Conservation (phyloP, 1,284 basidiomycete genomes). For the Porogramme epimiltina region DNA sequence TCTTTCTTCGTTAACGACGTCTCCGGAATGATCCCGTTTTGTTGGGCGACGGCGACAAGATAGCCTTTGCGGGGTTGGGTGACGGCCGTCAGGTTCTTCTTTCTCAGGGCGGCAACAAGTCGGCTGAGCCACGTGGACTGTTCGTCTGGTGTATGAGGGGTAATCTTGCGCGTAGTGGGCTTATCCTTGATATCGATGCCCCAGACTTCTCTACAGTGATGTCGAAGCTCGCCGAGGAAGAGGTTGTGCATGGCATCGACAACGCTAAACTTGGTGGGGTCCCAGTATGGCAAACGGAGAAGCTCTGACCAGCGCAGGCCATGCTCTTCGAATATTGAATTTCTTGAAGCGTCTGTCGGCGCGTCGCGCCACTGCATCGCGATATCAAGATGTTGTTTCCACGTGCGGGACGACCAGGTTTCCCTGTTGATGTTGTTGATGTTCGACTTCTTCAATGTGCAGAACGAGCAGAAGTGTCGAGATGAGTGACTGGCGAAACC, state of each 20-base stretch:
- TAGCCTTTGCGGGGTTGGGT: neutral
- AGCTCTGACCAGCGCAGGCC: slow-evolving; percentile 39
- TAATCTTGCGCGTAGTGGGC: neutral
- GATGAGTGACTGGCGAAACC: slow-evolving; percentile 11
- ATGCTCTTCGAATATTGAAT: slow-evolving; percentile 25
- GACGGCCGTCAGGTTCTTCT: neutral
- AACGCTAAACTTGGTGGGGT: slow-evolving; percentile 29
- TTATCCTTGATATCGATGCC: neutral
- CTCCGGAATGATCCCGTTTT: neutral
- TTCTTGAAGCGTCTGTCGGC: slow-evolving; percentile 15
- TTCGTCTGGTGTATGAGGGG: neutral
- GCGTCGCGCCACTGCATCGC: slow-evolving; percentile 34
- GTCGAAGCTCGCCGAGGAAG: slow-evolving; percentile 5
- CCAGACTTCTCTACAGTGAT: slow-evolving; percentile 7
- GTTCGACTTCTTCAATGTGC: neutral
- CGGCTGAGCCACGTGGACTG: neutral
- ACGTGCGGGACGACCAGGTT: neutral
- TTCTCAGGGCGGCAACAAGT: neutral
- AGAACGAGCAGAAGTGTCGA: slow-evolving; percentile 23
- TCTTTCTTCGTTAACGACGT: neutral
- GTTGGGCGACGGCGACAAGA: neutral
- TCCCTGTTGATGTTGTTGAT: slow-evolving; percentile 9
- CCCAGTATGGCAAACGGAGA: slow-evolving; percentile 38
- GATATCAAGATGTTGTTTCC: neutral
- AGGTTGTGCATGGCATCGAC: slow-evolving; percentile 4